phyloP scores from a whole-genome alignment of 768 basidiomycete genomes.

The Dacryopinax primogenitus region DNA sequence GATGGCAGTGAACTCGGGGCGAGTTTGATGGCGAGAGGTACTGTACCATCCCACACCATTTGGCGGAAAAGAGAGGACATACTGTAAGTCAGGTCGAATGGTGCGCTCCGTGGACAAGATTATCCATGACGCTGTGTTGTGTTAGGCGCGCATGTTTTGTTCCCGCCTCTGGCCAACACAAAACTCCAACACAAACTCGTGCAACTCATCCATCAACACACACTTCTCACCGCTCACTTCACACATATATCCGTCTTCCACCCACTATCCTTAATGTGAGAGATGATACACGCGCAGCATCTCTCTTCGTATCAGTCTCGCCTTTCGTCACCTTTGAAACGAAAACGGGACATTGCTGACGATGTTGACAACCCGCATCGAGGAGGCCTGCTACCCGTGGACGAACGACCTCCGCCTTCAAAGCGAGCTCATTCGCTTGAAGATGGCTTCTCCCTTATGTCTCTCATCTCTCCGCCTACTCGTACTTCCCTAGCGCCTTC shows the following conservation, averaged over 20 bases:
- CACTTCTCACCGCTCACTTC: no score
- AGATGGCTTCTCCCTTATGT: constrained; percentile 44
- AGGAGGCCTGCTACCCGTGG: constrained; percentile 36
- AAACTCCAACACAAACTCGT: no score
- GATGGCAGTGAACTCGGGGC: constrained; percentile 82
- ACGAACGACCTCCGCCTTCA: constrained; percentile 29
- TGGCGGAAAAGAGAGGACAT: constrained; percentile 55
- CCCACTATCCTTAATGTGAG: neutral
- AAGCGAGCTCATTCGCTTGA: constrained; percentile 41
- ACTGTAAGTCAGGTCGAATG: no score
- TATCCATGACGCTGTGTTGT: no score
- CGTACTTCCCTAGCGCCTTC: constrained; percentile 1
- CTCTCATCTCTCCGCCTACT: constrained; percentile 17
- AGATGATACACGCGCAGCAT: neutral
- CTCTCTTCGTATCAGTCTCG: neutral
- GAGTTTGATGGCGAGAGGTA: constrained; percentile 79
- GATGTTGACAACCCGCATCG: constrained; percentile 30
- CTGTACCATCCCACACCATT: constrained; percentile 81
- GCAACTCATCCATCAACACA: no score
- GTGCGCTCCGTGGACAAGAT: no score
- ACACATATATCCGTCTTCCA: no score
- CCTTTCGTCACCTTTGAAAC: neutral
- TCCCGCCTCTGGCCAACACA: no score
- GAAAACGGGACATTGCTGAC: neutral
- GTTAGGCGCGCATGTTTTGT: no score